phyloP scores from a whole-genome alignment of 2,329 filamentous ascomycete species.

The Raffaelea albimanens region DNA sequence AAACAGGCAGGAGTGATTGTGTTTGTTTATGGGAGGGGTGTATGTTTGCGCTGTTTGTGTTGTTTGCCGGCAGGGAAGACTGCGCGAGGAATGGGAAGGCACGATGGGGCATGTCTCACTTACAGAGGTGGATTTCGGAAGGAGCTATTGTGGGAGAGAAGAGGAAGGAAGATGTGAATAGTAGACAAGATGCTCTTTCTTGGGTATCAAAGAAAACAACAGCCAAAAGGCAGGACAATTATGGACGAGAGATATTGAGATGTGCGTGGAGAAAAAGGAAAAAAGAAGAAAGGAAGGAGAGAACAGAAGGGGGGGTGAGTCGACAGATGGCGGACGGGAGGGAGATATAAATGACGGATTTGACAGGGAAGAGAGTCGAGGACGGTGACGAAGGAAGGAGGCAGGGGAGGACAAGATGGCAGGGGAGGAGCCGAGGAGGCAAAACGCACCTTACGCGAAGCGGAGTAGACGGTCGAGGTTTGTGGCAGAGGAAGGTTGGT shows the following conservation, averaged over 20 bases:
- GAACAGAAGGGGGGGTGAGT: not conserved
- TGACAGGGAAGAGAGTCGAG: not conserved
- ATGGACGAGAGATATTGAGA: too few relatives aligned
- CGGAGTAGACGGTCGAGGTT: constrained; percentile 1
- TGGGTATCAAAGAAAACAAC: too few relatives aligned
- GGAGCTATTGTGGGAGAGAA: not conserved
- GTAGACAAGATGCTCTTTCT: not conserved
- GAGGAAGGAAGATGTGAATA: not conserved
- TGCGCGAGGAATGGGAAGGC: too few relatives aligned
- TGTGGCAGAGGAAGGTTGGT: not conserved
- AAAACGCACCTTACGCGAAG: constrained; percentile 10
- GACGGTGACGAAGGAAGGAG: not conserved
- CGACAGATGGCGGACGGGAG: not conserved
- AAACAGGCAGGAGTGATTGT: not conserved
- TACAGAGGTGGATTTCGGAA: not conserved
- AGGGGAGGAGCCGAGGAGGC: constrained; percentile 4
- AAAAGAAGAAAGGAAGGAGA: not conserved
- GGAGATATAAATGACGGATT: not conserved
- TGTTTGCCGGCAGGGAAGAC: too few relatives aligned
- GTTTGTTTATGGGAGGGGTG: too few relatives aligned
- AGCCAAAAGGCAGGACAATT: too few relatives aligned
- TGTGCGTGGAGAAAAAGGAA: not conserved
- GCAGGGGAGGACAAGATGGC: not conserved
- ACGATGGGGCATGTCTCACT: not conserved
- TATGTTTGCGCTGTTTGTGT: not conserved